These are phyloP conservation scores for Nakazawaea ambrosiae DNA, from an alignment of 805 yeast species.

Conservation along the genomic window DNA sequence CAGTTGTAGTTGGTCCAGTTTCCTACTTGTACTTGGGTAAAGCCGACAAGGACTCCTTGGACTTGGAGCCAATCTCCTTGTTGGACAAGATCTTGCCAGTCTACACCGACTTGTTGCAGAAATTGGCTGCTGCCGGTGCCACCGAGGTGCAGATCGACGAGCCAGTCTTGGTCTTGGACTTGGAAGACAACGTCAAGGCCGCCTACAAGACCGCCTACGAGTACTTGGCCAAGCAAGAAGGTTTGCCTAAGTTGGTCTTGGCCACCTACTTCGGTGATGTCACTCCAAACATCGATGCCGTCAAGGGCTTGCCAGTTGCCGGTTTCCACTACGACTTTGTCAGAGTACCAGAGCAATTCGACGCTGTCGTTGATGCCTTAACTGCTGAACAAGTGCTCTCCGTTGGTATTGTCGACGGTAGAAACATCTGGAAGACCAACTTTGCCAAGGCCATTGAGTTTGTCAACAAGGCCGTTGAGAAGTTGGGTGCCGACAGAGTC, in stretches of 20 bases:
- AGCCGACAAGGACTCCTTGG: slow-evolving; percentile 96
- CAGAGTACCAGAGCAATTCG: slow-evolving; percentile 95
- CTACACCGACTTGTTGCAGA: slow-evolving; percentile 80
- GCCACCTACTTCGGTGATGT: slow-evolving; percentile 98
- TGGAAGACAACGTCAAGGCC: slow-evolving; percentile 74
- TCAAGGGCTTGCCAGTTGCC: slow-evolving; percentile 85
- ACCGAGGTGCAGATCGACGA: slow-evolving; percentile 93
- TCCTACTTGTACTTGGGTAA: slow-evolving; percentile 94
- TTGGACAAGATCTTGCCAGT: slow-evolving; percentile 89
- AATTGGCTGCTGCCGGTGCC: slow-evolving; percentile 94
- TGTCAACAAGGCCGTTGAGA: slow-evolving; percentile 76
- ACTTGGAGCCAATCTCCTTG: slow-evolving; percentile 86
- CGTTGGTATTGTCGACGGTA: slow-evolving; percentile 97
- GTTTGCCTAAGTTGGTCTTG: slow-evolving; percentile 72
- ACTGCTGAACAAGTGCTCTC: slow-evolving; percentile 73
- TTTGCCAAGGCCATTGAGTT: slow-evolving; percentile 77
- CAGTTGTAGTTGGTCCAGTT: slow-evolving; percentile 94
- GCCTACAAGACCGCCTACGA: slow-evolving; percentile 88
- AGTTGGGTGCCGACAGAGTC: slow-evolving; percentile 82
- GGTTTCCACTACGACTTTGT: slow-evolving; percentile 96
- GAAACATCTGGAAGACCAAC: slow-evolving; percentile 99
- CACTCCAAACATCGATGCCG: slow-evolving; percentile 88
- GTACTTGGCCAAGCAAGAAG: slow-evolving; percentile 57
- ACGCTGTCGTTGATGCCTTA: slow-evolving; percentile 65
- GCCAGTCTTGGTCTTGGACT: slow-evolving; percentile 92